Evolutionary conservation across 2,329 filamentous ascomycete genomes (phyloP).

Genomic region (Alternaria gaisen): DNA sequence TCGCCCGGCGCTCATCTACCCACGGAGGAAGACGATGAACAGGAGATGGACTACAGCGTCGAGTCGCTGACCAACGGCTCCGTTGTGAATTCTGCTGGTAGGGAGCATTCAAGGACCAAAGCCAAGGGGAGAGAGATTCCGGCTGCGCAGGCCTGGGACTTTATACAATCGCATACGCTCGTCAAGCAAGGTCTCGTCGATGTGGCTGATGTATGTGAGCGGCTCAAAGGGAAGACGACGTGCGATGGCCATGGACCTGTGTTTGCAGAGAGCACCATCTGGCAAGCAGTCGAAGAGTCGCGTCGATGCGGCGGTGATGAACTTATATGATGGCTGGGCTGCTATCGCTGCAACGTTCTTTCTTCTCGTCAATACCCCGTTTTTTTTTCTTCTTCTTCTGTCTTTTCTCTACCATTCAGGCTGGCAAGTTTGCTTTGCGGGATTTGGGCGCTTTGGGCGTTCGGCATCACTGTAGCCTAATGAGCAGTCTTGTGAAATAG

Average conservation of each 20-base stretch:
- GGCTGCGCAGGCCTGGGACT: constrained; percentile 76
- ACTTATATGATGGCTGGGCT: constrained; percentile 61
- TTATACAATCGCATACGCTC: constrained; percentile 81
- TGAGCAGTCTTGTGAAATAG: constrained; percentile 5
- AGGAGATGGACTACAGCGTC: constrained; percentile 38
- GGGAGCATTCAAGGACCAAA: constrained; percentile 35
- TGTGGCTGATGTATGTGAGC: constrained; percentile 80
- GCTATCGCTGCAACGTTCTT: background rate
- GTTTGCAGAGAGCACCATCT: constrained; percentile 79
- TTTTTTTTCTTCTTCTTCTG: background rate
- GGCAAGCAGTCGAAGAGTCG: constrained; percentile 79
- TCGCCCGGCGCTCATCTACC: constrained; percentile 48
- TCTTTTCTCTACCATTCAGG: background rate
- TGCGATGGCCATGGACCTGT: constrained; percentile 89
- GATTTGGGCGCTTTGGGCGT: background rate
- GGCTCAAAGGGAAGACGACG: constrained; percentile 75
- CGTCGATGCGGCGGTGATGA: constrained; percentile 81
- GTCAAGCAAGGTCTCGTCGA: constrained; percentile 82
- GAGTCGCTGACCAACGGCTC: constrained; percentile 40
- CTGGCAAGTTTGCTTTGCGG: background rate
- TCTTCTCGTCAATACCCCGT: constrained; percentile 18
- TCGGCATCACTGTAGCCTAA: constrained; percentile 5
- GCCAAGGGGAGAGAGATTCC: constrained; percentile 41
- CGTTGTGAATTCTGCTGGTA: constrained; percentile 44
- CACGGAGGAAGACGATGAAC: constrained; percentile 22